phyloP scores from a whole-genome alignment of 495 filamentous ascomycete species.

The Penicillium cinerascens region DNA sequence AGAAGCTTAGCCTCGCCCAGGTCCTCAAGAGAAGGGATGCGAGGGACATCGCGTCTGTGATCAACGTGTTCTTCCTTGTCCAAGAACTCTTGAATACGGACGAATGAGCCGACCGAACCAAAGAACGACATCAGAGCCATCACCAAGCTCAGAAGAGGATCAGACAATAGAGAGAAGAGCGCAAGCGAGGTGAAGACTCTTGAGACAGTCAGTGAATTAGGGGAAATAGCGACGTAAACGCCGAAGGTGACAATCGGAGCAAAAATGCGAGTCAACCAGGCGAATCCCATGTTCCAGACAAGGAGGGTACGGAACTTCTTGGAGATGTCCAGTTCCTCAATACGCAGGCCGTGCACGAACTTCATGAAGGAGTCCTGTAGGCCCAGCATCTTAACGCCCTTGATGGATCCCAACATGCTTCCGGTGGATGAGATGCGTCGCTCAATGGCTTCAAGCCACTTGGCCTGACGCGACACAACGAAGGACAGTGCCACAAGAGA shows the following conservation, averaged over 20 bases:
- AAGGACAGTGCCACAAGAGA: conserved; percentile 36
- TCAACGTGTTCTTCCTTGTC: conserved; percentile 40
- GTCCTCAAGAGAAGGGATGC: conserved; percentile 18
- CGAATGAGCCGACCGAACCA: conserved; percentile 54
- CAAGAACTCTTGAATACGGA: conserved; percentile 57
- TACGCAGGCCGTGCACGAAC: conserved; percentile 47
- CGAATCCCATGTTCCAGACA: conserved; percentile 53
- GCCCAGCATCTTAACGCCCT: conserved; percentile 63
- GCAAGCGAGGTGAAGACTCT: conserved; percentile 58
- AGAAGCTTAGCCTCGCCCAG: conserved; percentile 24
- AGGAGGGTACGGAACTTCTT: conserved; percentile 53
- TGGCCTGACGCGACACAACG: conserved; percentile 21
- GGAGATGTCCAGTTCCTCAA: conserved; percentile 56
- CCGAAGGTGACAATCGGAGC: conserved; percentile 52
- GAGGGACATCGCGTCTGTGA: conserved; percentile 18
- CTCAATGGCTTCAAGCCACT: conserved; percentile 43
- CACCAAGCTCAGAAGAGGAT: conserved; percentile 55
- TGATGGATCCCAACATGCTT: conserved; percentile 53
- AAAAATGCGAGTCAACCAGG: conserved; percentile 49
- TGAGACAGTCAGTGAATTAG: conserved; percentile 47
- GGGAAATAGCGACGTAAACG: conserved; percentile 48
- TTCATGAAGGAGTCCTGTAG: conserved; percentile 38
- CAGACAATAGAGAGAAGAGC: conserved; percentile 56
- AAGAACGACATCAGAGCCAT: conserved; percentile 51
- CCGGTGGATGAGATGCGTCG: conserved; percentile 51